Evolutionary conservation across 257 asterid species (phyloP), one percentile per base, ranked within the genome.

Genomic region (Solanum habrochaites): DNA sequence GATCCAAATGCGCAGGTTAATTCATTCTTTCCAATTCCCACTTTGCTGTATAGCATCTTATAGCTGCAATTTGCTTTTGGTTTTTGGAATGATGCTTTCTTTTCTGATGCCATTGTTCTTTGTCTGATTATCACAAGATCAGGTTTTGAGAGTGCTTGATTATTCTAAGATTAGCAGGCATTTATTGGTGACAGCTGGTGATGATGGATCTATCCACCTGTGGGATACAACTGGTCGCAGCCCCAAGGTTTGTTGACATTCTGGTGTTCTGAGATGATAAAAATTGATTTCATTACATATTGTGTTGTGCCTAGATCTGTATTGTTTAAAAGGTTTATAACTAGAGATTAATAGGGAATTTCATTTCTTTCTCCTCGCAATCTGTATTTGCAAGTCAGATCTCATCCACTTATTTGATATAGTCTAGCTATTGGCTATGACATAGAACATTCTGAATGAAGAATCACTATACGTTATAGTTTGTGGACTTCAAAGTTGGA

Each of bases 161-260:
- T 97, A 96, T 92, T 95, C 98, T 86, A 92, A 96, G 91, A 93
- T 92, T 91, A 97, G 99, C 91, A 91, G 98, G 93, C 99, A 97
- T 92, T 96, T 93, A 86, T 93, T 96, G 94, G 99, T 93, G 85
- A 97, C 98, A 56, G 98, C 99, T 87, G 99, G 99, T 88, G 99
- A 96, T 92, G 99, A 97, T 93, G 99, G 99, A 75, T 96, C 99
- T 69, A 83, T 97, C 87, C 99, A 97, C 90, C 91, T 94, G 88
- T 97, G 99, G 99, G 99, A 97, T 93, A 93, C 99, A 82, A 96
- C 99, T 87, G 93, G 96, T 84, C 98, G 99, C 90, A 92, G 89
- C 91, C 99, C 98, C 82, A 96, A 95, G 98, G 99, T 96, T 87
- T 85, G 93, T 86, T 32, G 69, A 84, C 60, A 67, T 85, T 72